Conservation (phyloP, 345 rosid species). For the Microthlaspi erraticum region DNA sequence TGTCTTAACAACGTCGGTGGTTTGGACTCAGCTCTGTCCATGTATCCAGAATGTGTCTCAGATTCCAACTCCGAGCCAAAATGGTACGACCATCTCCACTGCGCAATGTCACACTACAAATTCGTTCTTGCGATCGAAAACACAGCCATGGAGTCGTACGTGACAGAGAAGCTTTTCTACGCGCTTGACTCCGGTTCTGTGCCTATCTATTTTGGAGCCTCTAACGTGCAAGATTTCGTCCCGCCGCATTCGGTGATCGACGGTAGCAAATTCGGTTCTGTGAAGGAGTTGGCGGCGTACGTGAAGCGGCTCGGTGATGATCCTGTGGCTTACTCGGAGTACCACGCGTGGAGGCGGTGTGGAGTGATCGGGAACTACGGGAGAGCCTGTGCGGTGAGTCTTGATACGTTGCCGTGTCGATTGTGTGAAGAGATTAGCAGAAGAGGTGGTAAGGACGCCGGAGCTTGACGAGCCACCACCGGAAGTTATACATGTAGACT, state of each 20-base stretch:
- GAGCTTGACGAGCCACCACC: slow-evolving; percentile 22
- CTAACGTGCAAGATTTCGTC: slow-evolving; percentile 78
- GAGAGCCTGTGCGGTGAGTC: slow-evolving; percentile 66
- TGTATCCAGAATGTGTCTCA: slow-evolving; percentile 72
- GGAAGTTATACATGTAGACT: not conserved
- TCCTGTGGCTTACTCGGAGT: slow-evolving; percentile 82
- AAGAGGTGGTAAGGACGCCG: slow-evolving; percentile 71
- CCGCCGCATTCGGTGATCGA: slow-evolving; percentile 89
- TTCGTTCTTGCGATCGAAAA: slow-evolving; percentile 93
- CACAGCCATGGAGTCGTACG: slow-evolving; percentile 80
- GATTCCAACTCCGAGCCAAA: slow-evolving; percentile 53
- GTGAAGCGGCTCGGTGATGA: slow-evolving; percentile 68
- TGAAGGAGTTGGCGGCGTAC: slow-evolving; percentile 69
- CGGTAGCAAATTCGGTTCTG: slow-evolving; percentile 70
- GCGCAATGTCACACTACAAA: slow-evolving; percentile 96
- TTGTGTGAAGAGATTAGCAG: slow-evolving; percentile 77
- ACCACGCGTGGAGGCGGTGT: slow-evolving; percentile 96
- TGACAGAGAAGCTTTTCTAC: slow-evolving; percentile 92
- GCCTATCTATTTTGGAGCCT: slow-evolving; percentile 91
- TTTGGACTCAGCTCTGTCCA: slow-evolving; percentile 66
- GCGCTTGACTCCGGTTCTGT: slow-evolving; percentile 87
- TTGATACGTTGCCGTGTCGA: slow-evolving; percentile 89
- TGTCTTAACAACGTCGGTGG: slow-evolving; percentile 93
- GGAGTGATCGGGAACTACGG: slow-evolving; percentile 74
- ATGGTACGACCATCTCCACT: slow-evolving; percentile 96